These are phyloP conservation scores for Diaporthe velutina DNA, from an alignment of 2,329 filamentous ascomycete genomes.

Conservation along the genomic window DNA sequence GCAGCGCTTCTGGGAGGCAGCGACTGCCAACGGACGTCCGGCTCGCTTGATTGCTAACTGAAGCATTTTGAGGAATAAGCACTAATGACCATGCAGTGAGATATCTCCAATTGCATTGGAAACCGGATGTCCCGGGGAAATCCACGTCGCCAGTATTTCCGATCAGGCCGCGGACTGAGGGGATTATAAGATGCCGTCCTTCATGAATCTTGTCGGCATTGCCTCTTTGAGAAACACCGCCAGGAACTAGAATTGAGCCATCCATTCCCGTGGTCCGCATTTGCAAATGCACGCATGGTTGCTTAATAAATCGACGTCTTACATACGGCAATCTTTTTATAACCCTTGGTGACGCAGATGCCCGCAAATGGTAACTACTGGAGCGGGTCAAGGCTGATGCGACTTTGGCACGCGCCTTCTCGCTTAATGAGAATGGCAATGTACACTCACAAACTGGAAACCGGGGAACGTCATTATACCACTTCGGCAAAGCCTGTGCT, in stretches of 20 bases:
- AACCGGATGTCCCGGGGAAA: background rate
- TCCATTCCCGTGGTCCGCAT: background rate
- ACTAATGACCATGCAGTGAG: background rate
- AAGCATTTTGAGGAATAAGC: background rate
- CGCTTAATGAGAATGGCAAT: background rate
- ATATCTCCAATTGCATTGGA: background rate
- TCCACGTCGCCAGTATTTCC: background rate
- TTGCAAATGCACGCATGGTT: background rate
- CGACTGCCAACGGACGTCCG: background rate
- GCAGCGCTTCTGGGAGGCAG: background rate
- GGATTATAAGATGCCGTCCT: conserved; percentile 2
- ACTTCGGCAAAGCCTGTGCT: background rate
- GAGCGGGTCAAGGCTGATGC: background rate
- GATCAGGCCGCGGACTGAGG: background rate
- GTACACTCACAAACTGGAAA: background rate
- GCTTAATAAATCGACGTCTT: background rate
- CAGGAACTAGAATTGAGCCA: background rate
- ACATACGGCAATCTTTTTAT: background rate
- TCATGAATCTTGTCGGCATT: background rate
- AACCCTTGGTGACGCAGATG: background rate
- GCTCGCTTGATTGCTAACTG: background rate
- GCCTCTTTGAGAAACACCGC: background rate
- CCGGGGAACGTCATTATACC: background rate
- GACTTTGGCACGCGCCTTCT: background rate
- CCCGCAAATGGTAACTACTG: background rate